Percentiles rank a stretch among this genome's conserved stretches.
Evolutionary conservation across 805 yeast species (phyloP).

Genomic region (Danielia oregonensis): DNA sequence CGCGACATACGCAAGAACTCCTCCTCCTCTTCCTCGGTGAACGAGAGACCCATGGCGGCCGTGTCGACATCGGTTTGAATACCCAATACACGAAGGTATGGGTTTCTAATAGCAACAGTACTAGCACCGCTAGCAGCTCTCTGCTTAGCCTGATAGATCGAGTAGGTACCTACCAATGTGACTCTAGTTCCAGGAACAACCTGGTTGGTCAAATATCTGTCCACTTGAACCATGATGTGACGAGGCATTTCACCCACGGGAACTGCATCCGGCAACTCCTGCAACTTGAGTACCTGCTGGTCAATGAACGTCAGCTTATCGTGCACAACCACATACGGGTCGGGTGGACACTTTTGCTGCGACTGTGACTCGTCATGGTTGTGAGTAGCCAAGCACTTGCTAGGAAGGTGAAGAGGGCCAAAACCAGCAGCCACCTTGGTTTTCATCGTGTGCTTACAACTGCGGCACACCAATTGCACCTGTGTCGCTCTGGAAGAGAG

Average conservation of each 20-base stretch:
- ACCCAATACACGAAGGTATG: slow-evolving; percentile 84
- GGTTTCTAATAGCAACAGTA: slow-evolving; percentile 89
- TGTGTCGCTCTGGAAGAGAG: slow-evolving; percentile 82
- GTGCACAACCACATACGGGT: slow-evolving; percentile 90
- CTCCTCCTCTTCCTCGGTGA: slow-evolving; percentile 92
- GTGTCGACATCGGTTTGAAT: slow-evolving; percentile 79
- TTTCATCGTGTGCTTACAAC: slow-evolving; percentile 77
- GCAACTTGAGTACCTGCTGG: slow-evolving; percentile 90
- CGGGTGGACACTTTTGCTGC: slow-evolving; percentile 71
- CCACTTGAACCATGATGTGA: slow-evolving; percentile 81
- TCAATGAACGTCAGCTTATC: slow-evolving; percentile 92
- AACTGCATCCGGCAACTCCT: slow-evolving; percentile 97
- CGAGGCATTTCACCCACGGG: slow-evolving; percentile 99
- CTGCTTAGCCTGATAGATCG: slow-evolving; percentile 74
- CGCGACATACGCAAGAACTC: slow-evolving; percentile 79
- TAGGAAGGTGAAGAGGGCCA: slow-evolving; percentile 67
- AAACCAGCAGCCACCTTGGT: slow-evolving; percentile 63
- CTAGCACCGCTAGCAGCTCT: slow-evolving; percentile 32
- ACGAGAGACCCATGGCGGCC: slow-evolving; percentile 54
- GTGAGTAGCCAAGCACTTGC: slow-evolving; percentile 51
- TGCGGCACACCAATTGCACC: slow-evolving; percentile 80
- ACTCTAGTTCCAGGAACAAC: slow-evolving; percentile 96
- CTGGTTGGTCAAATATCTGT: slow-evolving; percentile 82
- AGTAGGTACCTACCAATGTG: slow-evolving; percentile 86
- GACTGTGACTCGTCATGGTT: slow-evolving; percentile 41